Evolutionary conservation across 305 asterid genomes (phyloP).

Genomic region (Euphrasia arctica): DNA sequence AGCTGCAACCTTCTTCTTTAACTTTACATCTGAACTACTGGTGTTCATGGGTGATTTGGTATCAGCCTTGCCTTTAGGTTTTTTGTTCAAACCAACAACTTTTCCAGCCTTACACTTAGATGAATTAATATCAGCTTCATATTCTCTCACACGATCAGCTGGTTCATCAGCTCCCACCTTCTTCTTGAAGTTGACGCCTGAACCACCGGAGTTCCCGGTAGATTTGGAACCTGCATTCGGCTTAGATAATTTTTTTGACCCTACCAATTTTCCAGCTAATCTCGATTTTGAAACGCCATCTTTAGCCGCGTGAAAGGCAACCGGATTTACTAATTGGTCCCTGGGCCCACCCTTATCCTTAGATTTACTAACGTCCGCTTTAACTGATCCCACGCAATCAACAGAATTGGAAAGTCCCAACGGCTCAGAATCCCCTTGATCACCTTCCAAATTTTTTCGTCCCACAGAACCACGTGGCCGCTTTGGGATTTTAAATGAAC

Average conservation of each 20-base stretch:
- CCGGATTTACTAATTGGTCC: slow-evolving; percentile 31
- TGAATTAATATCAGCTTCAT: neutral
- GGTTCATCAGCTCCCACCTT: slow-evolving; percentile 29
- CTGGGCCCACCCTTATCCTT: slow-evolving; percentile 41
- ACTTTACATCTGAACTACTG: neutral
- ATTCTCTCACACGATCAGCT: neutral
- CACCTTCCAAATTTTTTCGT: slow-evolving; percentile 47
- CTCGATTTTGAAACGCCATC: slow-evolving; percentile 34
- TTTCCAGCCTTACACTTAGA: neutral
- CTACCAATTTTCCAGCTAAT: slow-evolving; percentile 27
- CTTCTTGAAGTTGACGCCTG: neutral
- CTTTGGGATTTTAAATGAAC: slow-evolving; percentile 70
- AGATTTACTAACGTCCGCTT: slow-evolving; percentile 36
- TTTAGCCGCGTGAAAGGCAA: slow-evolving; percentile 32
- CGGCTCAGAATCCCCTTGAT: slow-evolving; percentile 32
- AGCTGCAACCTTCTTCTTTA: slow-evolving; percentile 31
- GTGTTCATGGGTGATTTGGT: slow-evolving; percentile 3
- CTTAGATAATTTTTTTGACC: slow-evolving; percentile 33
- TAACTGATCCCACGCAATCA: slow-evolving; percentile 32
- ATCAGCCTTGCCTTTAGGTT: neutral
- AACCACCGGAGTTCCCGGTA: neutral
- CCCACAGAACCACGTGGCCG: slow-evolving; percentile 86
- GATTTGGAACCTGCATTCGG: slow-evolving; percentile 39
- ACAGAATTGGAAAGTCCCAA: slow-evolving; percentile 41
- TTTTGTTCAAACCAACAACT: neutral